Evolutionary conservation across 306 rosid species (phyloP).

Genomic region (Amphicarpaea edgeworthii): DNA sequence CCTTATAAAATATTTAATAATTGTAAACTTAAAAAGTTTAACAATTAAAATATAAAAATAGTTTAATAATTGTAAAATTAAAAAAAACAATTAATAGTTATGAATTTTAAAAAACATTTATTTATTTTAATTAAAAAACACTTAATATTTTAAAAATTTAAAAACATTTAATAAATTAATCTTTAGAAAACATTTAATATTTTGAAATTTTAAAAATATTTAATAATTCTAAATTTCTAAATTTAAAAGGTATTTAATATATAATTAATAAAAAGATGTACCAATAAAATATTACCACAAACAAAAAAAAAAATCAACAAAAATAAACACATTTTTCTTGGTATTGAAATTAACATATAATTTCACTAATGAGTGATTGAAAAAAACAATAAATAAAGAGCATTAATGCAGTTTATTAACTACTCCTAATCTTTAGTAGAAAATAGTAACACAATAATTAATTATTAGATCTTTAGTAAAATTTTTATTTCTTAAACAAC

Average conservation of each 20-base stretch:
- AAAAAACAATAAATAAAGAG: neutral
- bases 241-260: neutral
- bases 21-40: neutral
- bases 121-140: neutral
- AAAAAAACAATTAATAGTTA: neutral
- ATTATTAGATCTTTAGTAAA: neutral
- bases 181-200: neutral
- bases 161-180: neutral
- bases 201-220: neutral
- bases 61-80: neutral
- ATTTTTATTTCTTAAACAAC: neutral
- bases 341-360: no score
- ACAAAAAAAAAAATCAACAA: neutral
- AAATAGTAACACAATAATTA: neutral
- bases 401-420: neutral
- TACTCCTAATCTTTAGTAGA: neutral
- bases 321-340: no score
- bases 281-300: neutral
- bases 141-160: neutral
- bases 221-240: neutral
- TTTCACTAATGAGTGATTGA: neutral
- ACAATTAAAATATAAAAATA: neutral
- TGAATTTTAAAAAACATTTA: neutral
- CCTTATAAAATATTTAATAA: neutral
- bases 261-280: neutral